Evolutionary conservation across 768 basidiomycete species (phyloP).

Genomic region (Panus rudis): DNA sequence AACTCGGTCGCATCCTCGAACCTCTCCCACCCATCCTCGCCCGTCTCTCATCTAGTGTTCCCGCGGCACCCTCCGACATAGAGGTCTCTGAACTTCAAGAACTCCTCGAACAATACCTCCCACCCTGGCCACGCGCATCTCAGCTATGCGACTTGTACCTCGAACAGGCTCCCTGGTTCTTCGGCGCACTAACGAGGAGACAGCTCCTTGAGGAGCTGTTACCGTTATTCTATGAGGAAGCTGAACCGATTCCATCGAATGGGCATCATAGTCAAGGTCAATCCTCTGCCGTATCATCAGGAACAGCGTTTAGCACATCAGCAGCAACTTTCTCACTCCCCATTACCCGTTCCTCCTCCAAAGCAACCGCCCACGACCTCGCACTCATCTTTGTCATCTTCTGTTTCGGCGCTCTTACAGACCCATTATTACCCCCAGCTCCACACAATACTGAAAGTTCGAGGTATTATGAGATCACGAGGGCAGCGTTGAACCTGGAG

Average conservation of each 20-base stretch:
- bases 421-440: conserved; percentile 31
- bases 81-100: conserved; percentile 33
- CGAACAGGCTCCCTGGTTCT: conserved; percentile 77
- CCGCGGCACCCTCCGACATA: conserved; percentile 35
- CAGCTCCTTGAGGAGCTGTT: conserved; percentile 64
- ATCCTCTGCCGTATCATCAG: conserved; percentile 2
- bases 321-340: conserved; percentile 27
- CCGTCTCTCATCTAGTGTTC: conserved; percentile 37
- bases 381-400: conserved; percentile 27
- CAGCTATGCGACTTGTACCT: conserved; percentile 64
- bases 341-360: conserved; percentile 23
- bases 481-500: conserved; percentile 59
- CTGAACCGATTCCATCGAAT: conserved; percentile 35
- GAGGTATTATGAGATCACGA: conserved; percentile 45
- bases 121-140: conserved; percentile 49
- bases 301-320: conserved; percentile 42
- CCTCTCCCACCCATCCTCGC: conserved; percentile 12
- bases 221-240: conserved; percentile 55
- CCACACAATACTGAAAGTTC: conserved; percentile 32
- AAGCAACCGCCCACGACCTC: conserved; percentile 29
- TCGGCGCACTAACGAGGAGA: conserved; percentile 56
- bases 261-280: not conserved
- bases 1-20: not conserved
- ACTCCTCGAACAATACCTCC: conserved; percentile 45
- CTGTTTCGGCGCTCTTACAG: conserved; percentile 25